A percentile compares a stretch with the other conserved stretches of the same genome.
phyloP scores from a whole-genome alignment of 805 yeast genomes.

The Jamesozyma lodderae region DNA sequence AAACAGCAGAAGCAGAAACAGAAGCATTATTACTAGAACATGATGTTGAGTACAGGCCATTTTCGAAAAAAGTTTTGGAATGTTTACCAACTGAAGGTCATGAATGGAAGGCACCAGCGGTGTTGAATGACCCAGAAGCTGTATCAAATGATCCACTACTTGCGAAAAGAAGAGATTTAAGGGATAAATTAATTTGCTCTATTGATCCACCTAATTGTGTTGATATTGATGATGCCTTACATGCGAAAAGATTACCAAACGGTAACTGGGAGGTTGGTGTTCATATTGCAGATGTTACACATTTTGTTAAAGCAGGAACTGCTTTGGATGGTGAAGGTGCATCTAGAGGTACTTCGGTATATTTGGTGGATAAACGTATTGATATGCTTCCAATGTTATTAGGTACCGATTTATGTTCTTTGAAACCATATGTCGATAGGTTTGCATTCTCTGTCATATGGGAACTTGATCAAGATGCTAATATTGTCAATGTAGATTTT shows the following conservation, averaged over 20 bases:
- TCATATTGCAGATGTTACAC: conserved; percentile 97
- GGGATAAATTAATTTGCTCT: conserved; percentile 85
- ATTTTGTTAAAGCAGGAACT: conserved; percentile 88
- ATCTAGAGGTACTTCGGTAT: conserved; percentile 93
- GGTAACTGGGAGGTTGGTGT: conserved; percentile 98
- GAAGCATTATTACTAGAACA: conserved; percentile 90
- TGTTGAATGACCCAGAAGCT: conserved; percentile 45
- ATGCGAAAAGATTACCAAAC: conserved; percentile 74
- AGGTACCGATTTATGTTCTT: conserved; percentile 93
- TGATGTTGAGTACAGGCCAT: conserved; percentile 94
- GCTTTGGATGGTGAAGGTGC: conserved; percentile 95
- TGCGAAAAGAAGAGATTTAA: conserved; percentile 65
- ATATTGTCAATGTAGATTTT: conserved; percentile 68
- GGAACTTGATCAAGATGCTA: conserved; percentile 85
- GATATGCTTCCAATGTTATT: conserved; percentile 95
- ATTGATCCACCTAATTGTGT: conserved; percentile 98
- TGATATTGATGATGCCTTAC: conserved; percentile 97
- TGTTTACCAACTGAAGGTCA: conserved; percentile 93
- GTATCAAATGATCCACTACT: conserved; percentile 39
- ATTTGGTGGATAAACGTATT: conserved; percentile 93
- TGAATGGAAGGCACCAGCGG: conserved; percentile 80
- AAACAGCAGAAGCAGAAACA: conserved; percentile 89
- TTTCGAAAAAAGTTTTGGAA: conserved; percentile 80
- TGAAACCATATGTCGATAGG: conserved; percentile 90
- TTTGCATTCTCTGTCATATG: conserved; percentile 92